Evolutionary conservation across 352 stramenopile species (phyloP).

Genomic region (Phytophthora pisi): DNA sequence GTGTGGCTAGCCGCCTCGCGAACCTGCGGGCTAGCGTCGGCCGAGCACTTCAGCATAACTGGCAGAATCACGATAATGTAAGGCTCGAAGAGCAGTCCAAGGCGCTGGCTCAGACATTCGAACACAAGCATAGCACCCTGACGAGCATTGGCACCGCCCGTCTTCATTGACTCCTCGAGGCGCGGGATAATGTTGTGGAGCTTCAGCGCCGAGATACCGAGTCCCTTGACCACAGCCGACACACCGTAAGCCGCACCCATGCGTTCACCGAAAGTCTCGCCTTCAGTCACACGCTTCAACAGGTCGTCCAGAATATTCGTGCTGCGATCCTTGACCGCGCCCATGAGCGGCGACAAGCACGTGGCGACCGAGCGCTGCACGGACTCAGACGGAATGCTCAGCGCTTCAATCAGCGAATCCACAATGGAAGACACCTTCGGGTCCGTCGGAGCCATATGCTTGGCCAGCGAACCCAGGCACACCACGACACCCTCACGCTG

Average conservation of each 20-base stretch:
- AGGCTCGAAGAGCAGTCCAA: slow-evolving; percentile 98
- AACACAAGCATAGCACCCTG: slow-evolving; percentile 97
- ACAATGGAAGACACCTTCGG: slow-evolving; percentile 90
- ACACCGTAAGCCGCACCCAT: slow-evolving; percentile 97
- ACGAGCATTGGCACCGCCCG: slow-evolving; percentile 73
- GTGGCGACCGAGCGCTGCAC: slow-evolving; percentile 93
- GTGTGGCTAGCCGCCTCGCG: slow-evolving; percentile 95
- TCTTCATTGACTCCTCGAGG: slow-evolving; percentile 86
- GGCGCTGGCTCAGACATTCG: slow-evolving; percentile 95
- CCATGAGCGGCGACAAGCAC: slow-evolving; percentile 91
- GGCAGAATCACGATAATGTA: slow-evolving; percentile 99
- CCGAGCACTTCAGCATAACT: slow-evolving; percentile 98
- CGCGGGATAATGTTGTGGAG: slow-evolving; percentile 97
- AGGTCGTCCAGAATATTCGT: slow-evolving; percentile 77
- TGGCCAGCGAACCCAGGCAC: slow-evolving; percentile 88
- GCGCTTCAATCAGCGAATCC: slow-evolving; percentile 84
- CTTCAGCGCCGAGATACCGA: slow-evolving; percentile 98
- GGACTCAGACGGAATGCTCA: slow-evolving; percentile 92
- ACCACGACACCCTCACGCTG: slow-evolving; percentile 92
- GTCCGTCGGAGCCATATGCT: slow-evolving; percentile 90
- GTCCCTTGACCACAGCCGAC: slow-evolving; percentile 98
- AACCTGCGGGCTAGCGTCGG: slow-evolving; percentile 96
- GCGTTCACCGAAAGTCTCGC: slow-evolving; percentile 87
- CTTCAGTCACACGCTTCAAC: slow-evolving; percentile 68
- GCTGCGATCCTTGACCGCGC: slow-evolving; percentile 78